Base-by-base conservation (phyloP, 2,329 filamentous ascomycete species). In the Fusarium musae region DNA sequence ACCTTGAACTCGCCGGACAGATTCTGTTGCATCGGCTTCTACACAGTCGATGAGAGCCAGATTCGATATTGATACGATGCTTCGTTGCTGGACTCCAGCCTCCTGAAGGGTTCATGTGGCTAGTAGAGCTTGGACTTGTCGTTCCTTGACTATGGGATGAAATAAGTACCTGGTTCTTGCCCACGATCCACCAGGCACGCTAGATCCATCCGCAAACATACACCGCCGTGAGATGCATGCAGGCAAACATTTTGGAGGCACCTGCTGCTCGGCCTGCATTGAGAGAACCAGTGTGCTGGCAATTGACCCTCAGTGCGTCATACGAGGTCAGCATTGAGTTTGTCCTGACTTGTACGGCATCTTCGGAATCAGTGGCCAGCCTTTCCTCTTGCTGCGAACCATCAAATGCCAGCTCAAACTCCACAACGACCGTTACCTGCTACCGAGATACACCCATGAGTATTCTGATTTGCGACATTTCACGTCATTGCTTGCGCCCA, bases 401-500 rank as follows among this genome's bases (percentile, higher is more conserved):
- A 67, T 46, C 42, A 57, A 56, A 50, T 52, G 21, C 65, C 42
- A 70, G 19, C 42, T 30, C 40, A 36, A 43, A 46, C 43, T 43
- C 44, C 43, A 60, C 40, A 23, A 40, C 34, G 11, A 36, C 53
- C 43, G 32, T 60, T 66, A 49, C 30, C 30, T 44, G 28, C 36
- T 53, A 43, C 26, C 10, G 23, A 28, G 23, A 42, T 49, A 50
- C 21, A 39, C 53, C 56, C 13, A 43, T 43, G 19, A 19, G 19
- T 47, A 28, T 40, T 32, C 32, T 37, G 39, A 13, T 34, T 44
- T 52, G 28, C 37, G 30, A 63, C 34, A 37, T 36, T 63, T 65
- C 69, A 70, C 66, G 74, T 67, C 72, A 73, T 76, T 66, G 60
- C 60, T 54, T 57, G 62, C 50, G 53, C 53, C 60, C 40, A 63